Evolutionary conservation across 176 grass and related monocot genomes (phyloP), one percentile per base, ranked within the genome.

Genomic region (Secale cereale): DNA sequence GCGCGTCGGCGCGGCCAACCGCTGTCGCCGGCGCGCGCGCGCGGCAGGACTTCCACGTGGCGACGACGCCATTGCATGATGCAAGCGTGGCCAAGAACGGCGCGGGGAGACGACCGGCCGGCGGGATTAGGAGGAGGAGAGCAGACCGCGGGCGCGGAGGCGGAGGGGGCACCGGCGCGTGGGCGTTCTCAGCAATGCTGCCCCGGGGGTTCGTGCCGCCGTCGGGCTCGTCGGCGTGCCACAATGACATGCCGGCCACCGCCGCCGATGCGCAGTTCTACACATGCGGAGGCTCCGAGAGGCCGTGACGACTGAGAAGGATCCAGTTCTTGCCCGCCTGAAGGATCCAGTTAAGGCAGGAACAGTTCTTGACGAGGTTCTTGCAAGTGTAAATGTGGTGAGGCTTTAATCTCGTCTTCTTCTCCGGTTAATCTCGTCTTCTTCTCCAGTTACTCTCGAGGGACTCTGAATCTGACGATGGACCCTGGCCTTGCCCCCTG

Each of bases 171-270:
- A 77, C 37, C 33, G 86, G 83, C 69, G 75, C 66, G 46, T 74
- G 67, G 90, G 52, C 78, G 0, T 95, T 92, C 82, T 92, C 85
- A 20, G 87, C 76, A 60, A 95, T 95, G 93, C 85, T 95, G 36
- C 93, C 93, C 7, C 78, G 88, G 1, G 82, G 87, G 25, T 88
- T 88, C 87, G 83, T 88, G 17, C 93, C 90, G 46, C 75, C 87
- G 17, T 94, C 90, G 28, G 78, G 83, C 27, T 90, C 90, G 2
- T 92, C 93, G 13, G 66, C 66, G 15, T 90, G 90, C 88, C 93
- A 95, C 82, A 90, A 92, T 81, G 88, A 86, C 50, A 71, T 87
- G 76, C 93, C 90, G 5, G 79, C 61, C 84, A 74, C 59, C 75
- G 77, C 54, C 43, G 57, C 31, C 65, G 20, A 78, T 0, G 65